A percentile compares a stretch with the other conserved stretches of the same genome.
These are phyloP conservation scores for Solanum etuberosum DNA, from an alignment of 257 asterid species.

Conservation along the genomic window DNA sequence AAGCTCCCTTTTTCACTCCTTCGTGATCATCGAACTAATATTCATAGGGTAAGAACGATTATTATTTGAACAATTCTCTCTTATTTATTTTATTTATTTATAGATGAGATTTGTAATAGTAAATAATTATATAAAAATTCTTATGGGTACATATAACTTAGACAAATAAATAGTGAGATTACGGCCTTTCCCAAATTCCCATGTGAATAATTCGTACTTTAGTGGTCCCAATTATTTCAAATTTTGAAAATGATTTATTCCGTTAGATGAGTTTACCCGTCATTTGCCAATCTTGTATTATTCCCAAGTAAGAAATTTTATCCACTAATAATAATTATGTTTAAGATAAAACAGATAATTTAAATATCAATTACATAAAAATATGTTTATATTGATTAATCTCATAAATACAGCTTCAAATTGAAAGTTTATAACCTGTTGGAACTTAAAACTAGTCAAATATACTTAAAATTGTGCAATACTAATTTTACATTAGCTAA, in stretches of 20 bases:
- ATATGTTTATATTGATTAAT: not conserved
- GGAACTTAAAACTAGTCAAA: not conserved
- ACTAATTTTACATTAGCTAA: not conserved
- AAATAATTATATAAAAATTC: no score
- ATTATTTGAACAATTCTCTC: no score
- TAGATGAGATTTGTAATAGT: not conserved
- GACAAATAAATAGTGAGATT: not conserved
- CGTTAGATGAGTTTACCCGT: not conserved
- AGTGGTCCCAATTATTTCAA: conserved; percentile 1
- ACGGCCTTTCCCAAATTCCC: not conserved
- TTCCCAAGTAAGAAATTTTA: not conserved
- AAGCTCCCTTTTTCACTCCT: no score
- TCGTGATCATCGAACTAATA: no score
- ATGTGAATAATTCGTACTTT: not conserved
- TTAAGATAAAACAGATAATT: not conserved
- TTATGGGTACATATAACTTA: no score
- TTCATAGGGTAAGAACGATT: not conserved
- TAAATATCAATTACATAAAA: not conserved
- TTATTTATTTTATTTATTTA: no score
- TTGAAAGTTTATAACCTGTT: not conserved
- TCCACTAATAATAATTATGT: not conserved
- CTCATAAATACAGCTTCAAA: not conserved
- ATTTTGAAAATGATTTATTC: not conserved
- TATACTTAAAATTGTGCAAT: no score
- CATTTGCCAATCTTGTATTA: not conserved